Conservation (phyloP, 2,329 filamentous ascomycete species). For the Plenodomus lindquistii region DNA sequence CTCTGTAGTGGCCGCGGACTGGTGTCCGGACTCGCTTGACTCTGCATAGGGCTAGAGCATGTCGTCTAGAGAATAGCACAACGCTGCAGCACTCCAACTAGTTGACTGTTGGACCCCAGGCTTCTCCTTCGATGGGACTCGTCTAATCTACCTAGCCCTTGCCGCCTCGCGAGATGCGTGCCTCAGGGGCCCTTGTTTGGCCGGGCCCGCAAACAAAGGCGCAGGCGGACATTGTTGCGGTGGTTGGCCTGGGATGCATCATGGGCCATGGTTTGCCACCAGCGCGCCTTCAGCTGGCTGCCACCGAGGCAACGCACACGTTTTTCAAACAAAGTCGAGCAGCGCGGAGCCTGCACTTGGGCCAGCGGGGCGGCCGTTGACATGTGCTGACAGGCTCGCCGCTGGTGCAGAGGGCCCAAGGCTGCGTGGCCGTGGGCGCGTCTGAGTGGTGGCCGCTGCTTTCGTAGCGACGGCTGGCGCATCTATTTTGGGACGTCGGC, state of each 20-base stretch:
- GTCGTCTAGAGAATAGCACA: too few relatives aligned
- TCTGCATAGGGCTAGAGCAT: too few relatives aligned
- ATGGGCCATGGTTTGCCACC: too few relatives aligned
- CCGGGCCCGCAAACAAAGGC: constrained; percentile 12
- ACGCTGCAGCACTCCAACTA: neutral
- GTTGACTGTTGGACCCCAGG: constrained; percentile 5
- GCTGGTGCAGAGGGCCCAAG: constrained; percentile 4
- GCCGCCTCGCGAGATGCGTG: constrained; percentile 17
- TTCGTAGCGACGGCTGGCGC: constrained; percentile 11
- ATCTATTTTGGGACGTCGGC: constrained; percentile 15
- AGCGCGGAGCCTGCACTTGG: neutral
- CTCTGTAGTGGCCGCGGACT: too few relatives aligned
- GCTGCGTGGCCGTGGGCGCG: constrained; percentile 5
- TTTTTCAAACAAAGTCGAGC: neutral
- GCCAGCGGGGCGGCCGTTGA: neutral
- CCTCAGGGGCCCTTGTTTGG: constrained; percentile 19
- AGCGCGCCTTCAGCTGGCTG: neutral
- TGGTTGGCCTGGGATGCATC: neutral
- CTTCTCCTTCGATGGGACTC: constrained; percentile 13
- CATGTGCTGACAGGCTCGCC: neutral
- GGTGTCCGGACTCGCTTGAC: neutral
- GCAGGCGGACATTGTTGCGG: neutral
- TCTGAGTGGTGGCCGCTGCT: constrained; percentile 19
- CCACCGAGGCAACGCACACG: neutral
- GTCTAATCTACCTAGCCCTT: constrained; percentile 13